A percentile compares a stretch with the other conserved stretches of the same genome.
phyloP scores from a whole-genome alignment of 2,329 filamentous ascomycete genomes.

The Colletotrichum higginsianum region DNA sequence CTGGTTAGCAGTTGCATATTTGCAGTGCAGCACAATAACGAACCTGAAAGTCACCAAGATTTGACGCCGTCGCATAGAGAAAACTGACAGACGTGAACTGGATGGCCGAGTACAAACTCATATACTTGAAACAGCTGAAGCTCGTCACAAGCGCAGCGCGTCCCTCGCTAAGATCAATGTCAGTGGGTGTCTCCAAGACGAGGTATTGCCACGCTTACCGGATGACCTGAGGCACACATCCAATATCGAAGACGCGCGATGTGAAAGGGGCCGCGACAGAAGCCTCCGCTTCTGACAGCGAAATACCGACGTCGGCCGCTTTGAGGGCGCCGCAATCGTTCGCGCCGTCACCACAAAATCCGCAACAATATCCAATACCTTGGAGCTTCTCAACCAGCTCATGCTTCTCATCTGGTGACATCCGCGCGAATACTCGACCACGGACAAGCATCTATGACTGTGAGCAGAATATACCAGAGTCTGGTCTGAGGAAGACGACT shows the following conservation, averaged over 20 bases:
- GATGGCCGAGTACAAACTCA: conserved; percentile 99
- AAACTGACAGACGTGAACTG: conserved; percentile 99
- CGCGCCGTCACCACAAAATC: conserved; percentile 97
- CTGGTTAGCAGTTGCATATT: not conserved
- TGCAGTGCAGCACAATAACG: conserved; percentile 14
- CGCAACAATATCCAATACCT: conserved; percentile 93
- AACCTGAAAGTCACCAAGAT: conserved; percentile 94
- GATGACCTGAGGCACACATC: conserved; percentile 94
- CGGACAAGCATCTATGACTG: conserved; percentile 82
- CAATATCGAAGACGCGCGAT: conserved; percentile 94
- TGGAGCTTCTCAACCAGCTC: conserved; percentile 98
- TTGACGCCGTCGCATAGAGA: conserved; percentile 92
- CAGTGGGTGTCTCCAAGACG: not conserved
- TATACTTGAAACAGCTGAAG: conserved; percentile 99
- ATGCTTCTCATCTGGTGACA: conserved; percentile 99
- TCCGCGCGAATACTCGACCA: conserved; percentile 95
- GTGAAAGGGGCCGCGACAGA: conserved; percentile 99
- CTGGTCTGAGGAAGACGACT: conserved; percentile 46
- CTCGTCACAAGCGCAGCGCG: conserved; percentile 96
- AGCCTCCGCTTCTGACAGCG: conserved; percentile 95
- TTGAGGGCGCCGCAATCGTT: conserved; percentile 98
- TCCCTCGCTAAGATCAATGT: conserved; percentile 75
- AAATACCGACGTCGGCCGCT: conserved; percentile 97
- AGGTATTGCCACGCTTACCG: conserved; percentile 62
- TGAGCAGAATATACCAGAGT: not conserved